Evolutionary conservation across 352 stramenopile genomes (phyloP).

Genomic region (Globisporangium cederbergense): DNA sequence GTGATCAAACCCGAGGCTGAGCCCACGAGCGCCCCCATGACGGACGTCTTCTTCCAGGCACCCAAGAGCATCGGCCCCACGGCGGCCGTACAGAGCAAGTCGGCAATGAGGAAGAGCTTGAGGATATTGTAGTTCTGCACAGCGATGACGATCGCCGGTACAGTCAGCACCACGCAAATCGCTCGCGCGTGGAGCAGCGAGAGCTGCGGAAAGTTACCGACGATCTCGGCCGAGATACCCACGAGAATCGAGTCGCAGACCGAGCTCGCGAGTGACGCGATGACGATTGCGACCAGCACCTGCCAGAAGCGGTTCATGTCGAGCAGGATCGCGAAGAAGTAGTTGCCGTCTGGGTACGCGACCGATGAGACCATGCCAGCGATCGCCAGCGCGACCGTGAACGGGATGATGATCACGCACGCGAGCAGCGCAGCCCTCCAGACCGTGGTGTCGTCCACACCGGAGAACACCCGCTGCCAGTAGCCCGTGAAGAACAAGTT

Average conservation of each 20-base stretch:
- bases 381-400: slow-evolving; percentile 65
- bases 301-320: slow-evolving; percentile 69
- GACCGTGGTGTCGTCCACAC: slow-evolving; percentile 54
- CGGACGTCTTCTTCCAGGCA: slow-evolving; percentile 47
- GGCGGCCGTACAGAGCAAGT: slow-evolving; percentile 68
- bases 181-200: slow-evolving; percentile 48
- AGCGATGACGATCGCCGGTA: slow-evolving; percentile 62
- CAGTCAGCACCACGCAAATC: slow-evolving; percentile 67
- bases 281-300: slow-evolving; percentile 62
- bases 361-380: slow-evolving; percentile 71
- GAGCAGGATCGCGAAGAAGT: slow-evolving; percentile 75
- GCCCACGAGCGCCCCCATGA: slow-evolving; percentile 39
- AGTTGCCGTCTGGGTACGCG: slow-evolving; percentile 46
- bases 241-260: slow-evolving; percentile 75
- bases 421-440: slow-evolving; percentile 39
- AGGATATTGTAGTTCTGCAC: slow-evolving; percentile 67
- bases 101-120: slow-evolving; percentile 72
- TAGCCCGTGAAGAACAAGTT: slow-evolving; percentile 82
- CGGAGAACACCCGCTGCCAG: slow-evolving; percentile 72
- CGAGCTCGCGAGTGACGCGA: slow-evolving; percentile 61
- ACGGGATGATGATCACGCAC: slow-evolving; percentile 53
- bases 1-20: slow-evolving; percentile 55
- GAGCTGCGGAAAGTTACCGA: slow-evolving; percentile 65
- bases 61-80: slow-evolving; percentile 72
- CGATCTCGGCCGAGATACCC: slow-evolving; percentile 65